Percentiles rank a stretch among this genome's conserved stretches.
Conservation (phyloP, 331 rosid species). For the Cydonia oblonga region DNA sequence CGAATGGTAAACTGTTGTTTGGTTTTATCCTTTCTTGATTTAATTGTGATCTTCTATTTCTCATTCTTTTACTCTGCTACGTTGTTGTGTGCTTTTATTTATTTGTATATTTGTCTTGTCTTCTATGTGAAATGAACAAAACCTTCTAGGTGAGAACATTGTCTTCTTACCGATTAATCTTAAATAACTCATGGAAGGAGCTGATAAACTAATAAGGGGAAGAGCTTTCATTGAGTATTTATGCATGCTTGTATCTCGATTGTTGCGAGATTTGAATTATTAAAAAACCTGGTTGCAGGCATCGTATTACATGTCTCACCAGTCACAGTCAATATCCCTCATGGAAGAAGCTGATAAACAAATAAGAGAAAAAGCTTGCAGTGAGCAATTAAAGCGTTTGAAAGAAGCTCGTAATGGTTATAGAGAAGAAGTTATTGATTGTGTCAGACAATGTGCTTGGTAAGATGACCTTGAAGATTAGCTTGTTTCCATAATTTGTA, state of each 20-base stretch:
- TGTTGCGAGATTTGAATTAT: background rate
- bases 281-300: conserved; percentile 43
- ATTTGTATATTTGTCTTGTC: background rate
- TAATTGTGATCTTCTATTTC: background rate
- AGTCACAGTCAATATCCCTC: conserved; percentile 69
- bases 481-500: background rate
- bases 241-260: background rate
- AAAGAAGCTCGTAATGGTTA: conserved; percentile 82
- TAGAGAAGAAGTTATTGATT: conserved; percentile 72
- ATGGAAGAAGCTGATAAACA: conserved; percentile 94
- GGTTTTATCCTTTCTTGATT: background rate
- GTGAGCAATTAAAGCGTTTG: conserved; percentile 72
- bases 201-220: too few species aligned
- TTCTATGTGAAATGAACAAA: background rate
- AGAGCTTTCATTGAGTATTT: background rate
- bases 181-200: background rate
- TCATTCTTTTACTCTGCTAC: background rate
- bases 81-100: background rate
- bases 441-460: conserved; percentile 92
- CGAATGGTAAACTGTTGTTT: background rate
- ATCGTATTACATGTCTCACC: conserved; percentile 78
- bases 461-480: conserved; percentile 30
- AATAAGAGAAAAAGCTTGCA: conserved; percentile 63
- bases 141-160: background rate
- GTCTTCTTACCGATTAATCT: background rate